These are phyloP conservation scores for Pyronema domesticum DNA, from an alignment of 495 filamentous ascomycete species.

Conservation along the genomic window DNA sequence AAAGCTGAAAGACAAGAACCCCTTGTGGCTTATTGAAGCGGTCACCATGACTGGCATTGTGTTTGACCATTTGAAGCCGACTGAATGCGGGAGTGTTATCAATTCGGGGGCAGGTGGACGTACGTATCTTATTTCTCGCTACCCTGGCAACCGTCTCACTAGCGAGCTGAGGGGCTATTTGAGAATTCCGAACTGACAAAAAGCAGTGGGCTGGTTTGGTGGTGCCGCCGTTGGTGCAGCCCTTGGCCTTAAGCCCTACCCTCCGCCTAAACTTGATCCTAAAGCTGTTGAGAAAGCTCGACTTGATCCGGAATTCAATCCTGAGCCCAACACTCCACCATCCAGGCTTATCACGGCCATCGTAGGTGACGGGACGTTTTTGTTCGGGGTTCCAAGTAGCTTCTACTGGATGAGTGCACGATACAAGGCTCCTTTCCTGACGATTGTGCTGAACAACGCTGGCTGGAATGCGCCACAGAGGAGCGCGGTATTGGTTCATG, in stretches of 20 bases:
- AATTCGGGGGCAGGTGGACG: conserved; percentile 84
- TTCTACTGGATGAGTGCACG: conserved; percentile 85
- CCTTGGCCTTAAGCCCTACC: conserved; percentile 41
- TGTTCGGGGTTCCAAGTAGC: conserved; percentile 73
- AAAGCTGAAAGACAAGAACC: background rate
- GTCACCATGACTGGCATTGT: conserved; percentile 61
- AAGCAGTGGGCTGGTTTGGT: conserved; percentile 69
- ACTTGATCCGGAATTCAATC: background rate
- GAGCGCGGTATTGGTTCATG: conserved; percentile 65
- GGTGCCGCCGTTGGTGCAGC: conserved; percentile 79
- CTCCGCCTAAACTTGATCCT: conserved; percentile 17
- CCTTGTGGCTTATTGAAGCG: conserved; percentile 48
- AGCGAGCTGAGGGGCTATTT: no score
- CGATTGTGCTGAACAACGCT: conserved; percentile 87
- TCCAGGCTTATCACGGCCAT: conserved; percentile 75
- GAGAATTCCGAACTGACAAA: no score
- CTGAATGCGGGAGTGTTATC: conserved; percentile 64
- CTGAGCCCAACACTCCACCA: conserved; percentile 30
- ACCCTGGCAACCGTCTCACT: background rate
- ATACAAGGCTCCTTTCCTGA: conserved; percentile 76
- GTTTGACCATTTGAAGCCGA: conserved; percentile 63
- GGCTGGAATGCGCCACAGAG: conserved; percentile 76
- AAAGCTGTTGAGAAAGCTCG: conserved; percentile 36
- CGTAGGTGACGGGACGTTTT: conserved; percentile 80
- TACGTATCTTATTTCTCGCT: conserved; percentile 5